Percentiles rank a stretch among this genome's conserved stretches.
Conservation (phyloP, 2,329 filamentous ascomycete species). For the Cryphonectria carpinicola region DNA sequence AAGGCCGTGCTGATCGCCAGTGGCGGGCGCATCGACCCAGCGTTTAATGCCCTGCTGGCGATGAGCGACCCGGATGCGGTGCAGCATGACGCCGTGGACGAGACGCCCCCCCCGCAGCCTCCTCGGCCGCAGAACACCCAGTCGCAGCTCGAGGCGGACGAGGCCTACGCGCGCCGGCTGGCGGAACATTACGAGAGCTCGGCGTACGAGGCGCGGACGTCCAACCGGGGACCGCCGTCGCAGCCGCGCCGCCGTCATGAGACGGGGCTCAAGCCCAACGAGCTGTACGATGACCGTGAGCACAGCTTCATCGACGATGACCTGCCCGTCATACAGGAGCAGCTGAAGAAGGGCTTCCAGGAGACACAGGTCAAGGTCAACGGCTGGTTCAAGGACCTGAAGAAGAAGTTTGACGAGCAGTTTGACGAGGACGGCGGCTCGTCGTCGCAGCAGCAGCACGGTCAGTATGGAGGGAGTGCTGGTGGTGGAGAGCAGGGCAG, state of each 20-base stretch:
- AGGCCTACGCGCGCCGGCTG: slow-evolving; percentile 88
- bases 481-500: slow-evolving; percentile 66
- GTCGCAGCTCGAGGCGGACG: slow-evolving; percentile 87
- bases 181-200: slow-evolving; percentile 84
- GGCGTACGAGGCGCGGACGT: slow-evolving; percentile 61
- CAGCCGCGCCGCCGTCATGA: slow-evolving; percentile 48
- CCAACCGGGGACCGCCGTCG: slow-evolving; percentile 42
- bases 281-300: slow-evolving; percentile 70
- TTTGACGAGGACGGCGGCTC: slow-evolving; percentile 72
- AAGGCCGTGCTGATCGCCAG: slow-evolving; percentile 89
- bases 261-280: slow-evolving; percentile 59
- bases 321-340: slow-evolving; percentile 88
- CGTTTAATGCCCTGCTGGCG: slow-evolving; percentile 90
- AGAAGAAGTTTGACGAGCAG: slow-evolving; percentile 92
- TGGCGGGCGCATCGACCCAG: slow-evolving; percentile 83
- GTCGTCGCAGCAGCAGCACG: slow-evolving; percentile 38
- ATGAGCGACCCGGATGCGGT: slow-evolving; percentile 80
- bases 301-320: slow-evolving; percentile 96
- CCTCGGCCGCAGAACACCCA: slow-evolving; percentile 55
- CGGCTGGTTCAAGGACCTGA: slow-evolving; percentile 86
- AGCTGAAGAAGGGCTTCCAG: slow-evolving; percentile 89
- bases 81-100: slow-evolving; percentile 57
- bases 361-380: slow-evolving; percentile 95
- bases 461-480: slow-evolving; percentile 46
- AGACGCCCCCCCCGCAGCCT: slow-evolving; percentile 72